Evolutionary conservation across 139 green algal species (phyloP), one percentile per base, ranked within the genome.

Genomic region (Choricystis sp.): DNA sequence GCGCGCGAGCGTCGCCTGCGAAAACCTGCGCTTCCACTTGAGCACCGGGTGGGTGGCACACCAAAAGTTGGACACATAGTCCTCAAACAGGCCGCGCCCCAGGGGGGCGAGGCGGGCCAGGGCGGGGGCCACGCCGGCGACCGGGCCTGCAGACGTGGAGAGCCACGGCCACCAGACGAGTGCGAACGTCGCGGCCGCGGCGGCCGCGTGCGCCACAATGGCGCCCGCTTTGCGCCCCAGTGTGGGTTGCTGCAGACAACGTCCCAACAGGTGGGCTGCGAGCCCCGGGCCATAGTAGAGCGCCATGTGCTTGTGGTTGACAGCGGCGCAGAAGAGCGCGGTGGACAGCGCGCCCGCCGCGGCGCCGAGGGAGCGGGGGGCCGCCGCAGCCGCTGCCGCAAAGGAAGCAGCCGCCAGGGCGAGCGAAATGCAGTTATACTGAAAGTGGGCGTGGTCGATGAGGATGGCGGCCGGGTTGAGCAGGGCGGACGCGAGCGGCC

Each of bases 41-140:
- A 97, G 31, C 19, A 77, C n/a, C 3, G 84, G 66, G 9, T 77
- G 84, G 3, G 77, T 86, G 1, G 69, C 73, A 67, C 91, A 98
- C 92, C 92, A 98, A 60, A 92, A 97, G 72, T 98, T 99, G 61
- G 91, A 79, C 19, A 99, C 88, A 74, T 99, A 96, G 66, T 99
- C 93, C 65, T 99, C 93, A 72, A 81, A 99, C 52, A 99, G 72
- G 1, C 93, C 93, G 25, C 93, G 79, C 1, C 55, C 26, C 20
- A 95, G 48, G 29, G 74, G 59, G 26, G 49, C 52, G 21, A 67
- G 64, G 31, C 27, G 22, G 20, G 23, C 31, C 5, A 40, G 26
- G 0, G 23, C 1, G 3, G 26, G 19, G 23, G 27, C 25, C 40
- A 52, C 40, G 40, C 40, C 40, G 9, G 40, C 40, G 9, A 9